Conservation (phyloP, 2,329 filamentous ascomycete species). For the Onygenales sp. region DNA sequence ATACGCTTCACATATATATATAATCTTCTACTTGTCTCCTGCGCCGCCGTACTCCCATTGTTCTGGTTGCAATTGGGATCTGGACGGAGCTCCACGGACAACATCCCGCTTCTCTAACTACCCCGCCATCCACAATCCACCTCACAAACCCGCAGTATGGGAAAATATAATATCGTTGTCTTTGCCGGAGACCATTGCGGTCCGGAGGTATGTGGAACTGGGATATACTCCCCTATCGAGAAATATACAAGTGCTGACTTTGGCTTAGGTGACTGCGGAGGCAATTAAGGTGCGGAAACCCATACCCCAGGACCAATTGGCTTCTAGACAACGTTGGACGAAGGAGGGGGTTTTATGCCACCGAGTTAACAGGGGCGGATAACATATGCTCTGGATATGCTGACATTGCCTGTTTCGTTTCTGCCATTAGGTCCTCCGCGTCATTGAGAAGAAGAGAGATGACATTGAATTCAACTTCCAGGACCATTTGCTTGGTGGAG, state of each 20-base stretch:
- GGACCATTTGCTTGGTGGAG: conserved; percentile 82
- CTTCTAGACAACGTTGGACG: neutral
- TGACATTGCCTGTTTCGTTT: neutral
- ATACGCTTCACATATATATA: too few species aligned
- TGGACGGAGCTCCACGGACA: too few species aligned
- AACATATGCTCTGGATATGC: neutral
- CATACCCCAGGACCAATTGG: neutral
- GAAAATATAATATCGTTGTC: conserved; percentile 62
- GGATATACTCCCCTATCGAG: too few species aligned
- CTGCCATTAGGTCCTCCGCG: conserved; percentile 58
- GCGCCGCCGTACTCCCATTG: too few species aligned
- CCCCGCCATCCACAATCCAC: too few species aligned
- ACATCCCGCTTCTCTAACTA: too few species aligned
- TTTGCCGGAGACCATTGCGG: conserved; percentile 78
- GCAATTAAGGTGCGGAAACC: conserved; percentile 59
- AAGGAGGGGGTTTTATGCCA: neutral
- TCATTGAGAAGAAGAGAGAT: conserved; percentile 62
- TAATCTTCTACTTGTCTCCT: too few species aligned
- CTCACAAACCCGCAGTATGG: conserved; percentile 4
- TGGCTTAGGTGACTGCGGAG: conserved; percentile 64
- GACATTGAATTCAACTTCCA: conserved; percentile 79
- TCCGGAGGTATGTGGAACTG: conserved; percentile 39
- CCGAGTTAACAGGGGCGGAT: neutral
- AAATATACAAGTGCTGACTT: neutral
- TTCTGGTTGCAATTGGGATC: too few species aligned